Base-by-base conservation (phyloP, 1,284 basidiomycete species). In the Salmacisia buchloeana region DNA sequence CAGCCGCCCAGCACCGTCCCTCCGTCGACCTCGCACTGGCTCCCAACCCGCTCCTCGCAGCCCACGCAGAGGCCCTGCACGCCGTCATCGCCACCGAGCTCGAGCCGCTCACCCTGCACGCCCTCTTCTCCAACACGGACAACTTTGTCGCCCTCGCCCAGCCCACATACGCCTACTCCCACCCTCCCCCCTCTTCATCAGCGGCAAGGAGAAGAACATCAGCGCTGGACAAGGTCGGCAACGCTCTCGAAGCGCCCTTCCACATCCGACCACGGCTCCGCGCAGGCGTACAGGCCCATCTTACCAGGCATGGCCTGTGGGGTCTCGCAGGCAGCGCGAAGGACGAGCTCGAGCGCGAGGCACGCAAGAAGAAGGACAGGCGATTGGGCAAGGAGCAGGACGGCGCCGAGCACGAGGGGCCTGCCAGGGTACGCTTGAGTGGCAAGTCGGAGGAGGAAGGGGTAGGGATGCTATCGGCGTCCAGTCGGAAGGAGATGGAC, bases 401-500 rank as follows among this genome's bases (percentile, higher is more conserved):
- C 21, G 33, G 15, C 15, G n/a, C n/a, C n/a, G 56, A 58, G 34
- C 56, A 39, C 34, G 56, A 58, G 25, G 56, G 34, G 18, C 35
- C 56, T 12, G 35, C 21, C n/a, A 21, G 56, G 56, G 36, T 39
- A 3, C 10, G 59, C 27, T 9, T 25, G 7, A n/a, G n/a, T n/a
- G n/a, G n/a, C n/a, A n/a, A n/a, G n/a, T n/a, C n/a, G n/a, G 39
- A 36, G 39, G 34, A 49, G 29, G 23, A 60, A 7, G 25, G 10
- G 18, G 25, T 9, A 12, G 38, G 38, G 56, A 6, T 25, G 10
- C 21, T 29, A 7, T 23, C 15, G 23, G 46, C 23, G 1, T 36
- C 56, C 13, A 39, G n/a, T 35, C 35, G 56, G 56, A 58, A 58
- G 34, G 34, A 58, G n/a, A 58, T 38, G 21, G 56, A 23, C 35